Conservation (phyloP, 768 basidiomycete genomes). For the Amanita molliuscula region DNA sequence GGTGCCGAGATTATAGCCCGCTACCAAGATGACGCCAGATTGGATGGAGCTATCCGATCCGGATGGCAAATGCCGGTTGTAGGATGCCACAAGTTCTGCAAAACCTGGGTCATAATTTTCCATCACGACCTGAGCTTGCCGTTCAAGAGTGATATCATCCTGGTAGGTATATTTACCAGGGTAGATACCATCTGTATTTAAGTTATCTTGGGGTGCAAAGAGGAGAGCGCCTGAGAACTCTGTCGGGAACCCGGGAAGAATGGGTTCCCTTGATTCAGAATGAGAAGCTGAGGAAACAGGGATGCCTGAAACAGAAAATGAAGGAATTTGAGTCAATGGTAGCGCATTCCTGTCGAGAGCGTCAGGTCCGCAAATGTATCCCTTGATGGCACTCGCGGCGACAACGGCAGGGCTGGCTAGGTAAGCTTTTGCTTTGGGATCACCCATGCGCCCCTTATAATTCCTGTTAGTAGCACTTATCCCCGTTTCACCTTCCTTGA, state of each 20-base stretch:
- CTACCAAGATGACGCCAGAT: slow-evolving; percentile 69
- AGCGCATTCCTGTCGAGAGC: slow-evolving; percentile 43
- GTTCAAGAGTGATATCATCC: slow-evolving; percentile 93
- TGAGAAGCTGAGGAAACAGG: slow-evolving; percentile 18
- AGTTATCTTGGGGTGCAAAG: slow-evolving; percentile 92
- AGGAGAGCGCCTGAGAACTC: slow-evolving; percentile 78
- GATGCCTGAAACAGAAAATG: slow-evolving; percentile 40
- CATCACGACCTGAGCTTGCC: slow-evolving; percentile 96
- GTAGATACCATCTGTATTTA: slow-evolving; percentile 98
- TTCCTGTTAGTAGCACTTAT: slow-evolving; percentile 99
- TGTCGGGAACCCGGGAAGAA: slow-evolving; percentile 76
- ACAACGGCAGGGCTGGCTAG: slow-evolving; percentile 96
- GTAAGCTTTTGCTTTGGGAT: slow-evolving; percentile 90
- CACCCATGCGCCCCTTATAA: slow-evolving; percentile 98
- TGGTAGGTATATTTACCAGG: slow-evolving; percentile 99
- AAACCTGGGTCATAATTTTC: slow-evolving; percentile 96
- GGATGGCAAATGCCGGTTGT: slow-evolving; percentile 22
- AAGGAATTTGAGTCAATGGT: slow-evolving; percentile 41
- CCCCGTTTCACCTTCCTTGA: slow-evolving; percentile 91
- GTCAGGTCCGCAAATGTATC: slow-evolving; percentile 80
- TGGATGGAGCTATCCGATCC: slow-evolving; percentile 21
- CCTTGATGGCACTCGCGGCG: slow-evolving; percentile 89
- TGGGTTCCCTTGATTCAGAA: slow-evolving; percentile 39
- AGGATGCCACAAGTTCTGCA: slow-evolving; percentile 53
- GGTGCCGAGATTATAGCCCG: slow-evolving; percentile 98